A percentile compares a stretch with the other conserved stretches of the same genome.
These are phyloP conservation scores for Boehmeria nivea DNA, from an alignment of 306 rosid genomes.

Conservation along the genomic window DNA sequence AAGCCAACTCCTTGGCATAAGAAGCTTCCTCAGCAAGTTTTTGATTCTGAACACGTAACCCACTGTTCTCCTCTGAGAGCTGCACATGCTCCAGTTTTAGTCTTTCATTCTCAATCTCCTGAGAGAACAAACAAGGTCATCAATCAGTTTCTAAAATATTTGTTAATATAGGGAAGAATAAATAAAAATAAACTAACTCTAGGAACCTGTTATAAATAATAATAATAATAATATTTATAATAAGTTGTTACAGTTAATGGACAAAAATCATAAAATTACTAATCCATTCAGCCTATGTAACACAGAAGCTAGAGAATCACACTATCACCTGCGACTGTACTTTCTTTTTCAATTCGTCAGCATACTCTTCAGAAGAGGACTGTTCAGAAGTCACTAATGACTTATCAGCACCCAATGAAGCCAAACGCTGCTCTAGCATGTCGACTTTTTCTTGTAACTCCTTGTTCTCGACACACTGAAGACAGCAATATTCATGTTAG, in stretches of 20 bases:
- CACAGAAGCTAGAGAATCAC: slow-evolving; percentile 8
- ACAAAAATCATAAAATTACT: background rate
- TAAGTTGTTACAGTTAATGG: too few species aligned
- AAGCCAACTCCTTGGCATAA: slow-evolving; percentile 94
- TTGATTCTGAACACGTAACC: slow-evolving; percentile 85
- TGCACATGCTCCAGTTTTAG: slow-evolving; percentile 82
- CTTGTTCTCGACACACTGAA: slow-evolving; percentile 75
- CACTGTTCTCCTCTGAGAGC: slow-evolving; percentile 88
- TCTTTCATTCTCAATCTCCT: slow-evolving; percentile 93
- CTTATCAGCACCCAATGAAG: slow-evolving; percentile 38
- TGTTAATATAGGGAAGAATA: too few species aligned
- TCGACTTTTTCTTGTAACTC: slow-evolving; percentile 67
- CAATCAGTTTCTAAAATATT: background rate
- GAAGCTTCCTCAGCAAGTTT: slow-evolving; percentile 97
- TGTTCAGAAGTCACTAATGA: slow-evolving; percentile 34
- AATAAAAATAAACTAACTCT: background rate
- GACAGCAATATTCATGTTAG: slow-evolving; percentile 9
- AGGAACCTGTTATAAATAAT: slow-evolving; percentile 1
- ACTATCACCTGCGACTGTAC: slow-evolving; percentile 71
- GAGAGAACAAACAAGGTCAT: slow-evolving; percentile 16
- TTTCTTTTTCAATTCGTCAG: slow-evolving; percentile 72
- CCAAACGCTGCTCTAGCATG: slow-evolving; percentile 58
- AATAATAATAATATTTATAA: too few species aligned
- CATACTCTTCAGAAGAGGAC: slow-evolving; percentile 42
- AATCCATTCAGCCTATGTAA: background rate